Base-by-base conservation (phyloP, 179 eudicot genomes). In the Vitellaria paradoxa region DNA sequence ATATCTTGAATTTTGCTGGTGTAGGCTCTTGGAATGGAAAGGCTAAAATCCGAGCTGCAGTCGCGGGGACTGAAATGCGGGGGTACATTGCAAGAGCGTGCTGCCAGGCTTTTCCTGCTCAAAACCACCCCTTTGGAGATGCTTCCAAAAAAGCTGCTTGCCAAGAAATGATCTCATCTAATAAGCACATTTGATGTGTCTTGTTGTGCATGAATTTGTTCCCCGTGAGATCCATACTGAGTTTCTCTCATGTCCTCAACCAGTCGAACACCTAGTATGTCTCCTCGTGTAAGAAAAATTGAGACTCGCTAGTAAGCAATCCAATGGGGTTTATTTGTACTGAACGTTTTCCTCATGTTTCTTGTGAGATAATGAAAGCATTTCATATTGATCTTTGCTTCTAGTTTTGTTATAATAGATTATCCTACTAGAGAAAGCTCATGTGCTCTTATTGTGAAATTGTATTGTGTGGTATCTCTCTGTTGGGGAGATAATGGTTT, bases 21-120 rank as follows among this genome's bases (percentile, higher is more conserved):
- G 20, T 64, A 95, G 99, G 91, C 79, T 86, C 82, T 95, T 80
- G 99, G 99, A 71, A 49, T 95, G 97, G 97, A 95, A 68, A 88
- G 87, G 87, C 73, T 95, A 75, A 93, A 95, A 80, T 69, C 85
- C 20, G 97, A 93, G 92, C 90, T 95, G 77, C 99, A 93, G 82
- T 83, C 80, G 10, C 83, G 78, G 5, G 99, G 99, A 17, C 74
- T 95, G 81, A 95, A 95, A 82, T 95, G 99, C 80, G 99, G 99
- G 69, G 97, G 99, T 66, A 90, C 99, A 62, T 80, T 93, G 84
- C 92, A 90, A 81, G 95, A 93, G 84, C 97, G 99, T 55, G 99
- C 99, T 65, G 89, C 92, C 30, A 89, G 99, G 88, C 97, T 95
- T 72, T 91, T 91, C 79, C 90, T 95, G 78, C 93, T 93, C 42